Percentiles rank a stretch among this genome's conserved stretches.
Evolutionary conservation across 2,329 filamentous ascomycete genomes (phyloP).

Genomic region (Neopestalotiopsis sp.): DNA sequence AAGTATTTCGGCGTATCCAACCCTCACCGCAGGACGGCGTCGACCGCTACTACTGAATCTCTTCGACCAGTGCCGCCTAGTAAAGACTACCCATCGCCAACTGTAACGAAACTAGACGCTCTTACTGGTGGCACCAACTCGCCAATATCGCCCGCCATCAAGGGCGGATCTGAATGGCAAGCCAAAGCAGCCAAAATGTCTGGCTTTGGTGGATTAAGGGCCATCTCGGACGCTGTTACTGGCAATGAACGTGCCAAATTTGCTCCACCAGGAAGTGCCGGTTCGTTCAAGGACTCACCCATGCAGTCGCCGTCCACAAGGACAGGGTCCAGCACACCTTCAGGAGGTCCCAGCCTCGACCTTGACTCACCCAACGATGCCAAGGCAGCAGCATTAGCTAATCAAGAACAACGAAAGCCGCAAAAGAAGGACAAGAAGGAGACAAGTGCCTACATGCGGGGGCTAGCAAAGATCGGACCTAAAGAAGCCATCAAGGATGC

Average conservation of each 20-base stretch:
- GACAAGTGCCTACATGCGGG: constrained; percentile 91
- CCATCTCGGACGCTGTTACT: constrained; percentile 79
- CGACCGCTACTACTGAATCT: constrained; percentile 62
- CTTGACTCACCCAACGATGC: constrained; percentile 74
- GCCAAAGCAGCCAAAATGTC: constrained; percentile 57
- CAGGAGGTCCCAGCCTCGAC: constrained; percentile 73
- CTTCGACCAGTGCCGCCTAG: constrained; percentile 54
- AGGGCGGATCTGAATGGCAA: constrained; percentile 59
- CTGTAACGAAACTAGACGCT: constrained; percentile 66
- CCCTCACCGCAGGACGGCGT: constrained; percentile 65
- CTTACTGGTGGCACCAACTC: constrained; percentile 37
- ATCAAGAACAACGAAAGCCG: constrained; percentile 43
- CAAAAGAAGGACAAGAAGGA: constrained; percentile 83
- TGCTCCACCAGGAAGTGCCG: constrained; percentile 51
- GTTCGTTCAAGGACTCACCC: constrained; percentile 56
- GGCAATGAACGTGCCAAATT: constrained; percentile 58
- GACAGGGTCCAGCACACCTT: constrained; percentile 77
- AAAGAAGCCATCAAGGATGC: constrained; percentile 83
- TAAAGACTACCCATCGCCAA: constrained; percentile 60
- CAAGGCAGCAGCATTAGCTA: constrained; percentile 54
- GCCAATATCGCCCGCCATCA: constrained; percentile 47
- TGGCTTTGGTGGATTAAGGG: constrained; percentile 71
- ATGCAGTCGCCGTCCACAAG: constrained; percentile 67
- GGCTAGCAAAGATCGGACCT: constrained; percentile 80
- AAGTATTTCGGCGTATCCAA: constrained; percentile 68